Percentiles rank a stretch among this genome's conserved stretches.
Conservation (phyloP, 805 yeast species). For the Clavispora fructus region DNA sequence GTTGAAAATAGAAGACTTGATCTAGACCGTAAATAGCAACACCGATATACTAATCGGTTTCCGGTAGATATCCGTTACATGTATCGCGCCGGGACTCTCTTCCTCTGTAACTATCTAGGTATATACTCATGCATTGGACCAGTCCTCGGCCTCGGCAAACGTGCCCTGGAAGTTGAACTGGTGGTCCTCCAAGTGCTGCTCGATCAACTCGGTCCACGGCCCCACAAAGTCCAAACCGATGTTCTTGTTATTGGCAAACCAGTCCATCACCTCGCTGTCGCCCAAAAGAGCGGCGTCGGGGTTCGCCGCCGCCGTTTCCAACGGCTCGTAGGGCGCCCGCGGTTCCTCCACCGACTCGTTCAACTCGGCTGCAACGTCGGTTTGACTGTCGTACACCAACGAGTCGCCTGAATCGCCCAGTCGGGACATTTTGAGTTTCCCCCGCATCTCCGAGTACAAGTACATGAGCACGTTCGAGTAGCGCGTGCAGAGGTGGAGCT, state of each 20-base stretch:
- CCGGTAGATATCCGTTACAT: too few species aligned
- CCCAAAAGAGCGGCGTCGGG: conserved; percentile 14
- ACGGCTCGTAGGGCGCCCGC: neutral
- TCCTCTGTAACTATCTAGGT: neutral
- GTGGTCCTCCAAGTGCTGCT: conserved; percentile 49
- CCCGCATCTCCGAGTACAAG: conserved; percentile 68
- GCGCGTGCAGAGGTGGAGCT: conserved; percentile 74
- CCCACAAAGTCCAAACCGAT: conserved; percentile 49
- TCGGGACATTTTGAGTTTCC: conserved; percentile 26
- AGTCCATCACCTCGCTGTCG: conserved; percentile 40
- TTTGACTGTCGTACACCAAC: neutral
- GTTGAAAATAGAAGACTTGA: neutral
- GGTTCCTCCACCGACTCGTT: too few species aligned
- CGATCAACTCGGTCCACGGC: conserved; percentile 78
- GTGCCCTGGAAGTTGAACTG: conserved; percentile 23
- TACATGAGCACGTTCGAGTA: conserved; percentile 75
- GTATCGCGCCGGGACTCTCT: too few species aligned
- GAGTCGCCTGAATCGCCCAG: neutral
- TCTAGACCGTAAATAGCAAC: neutral
- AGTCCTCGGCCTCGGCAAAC: neutral
- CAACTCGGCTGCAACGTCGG: too few species aligned
- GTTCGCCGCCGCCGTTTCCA: neutral
- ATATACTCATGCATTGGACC: neutral
- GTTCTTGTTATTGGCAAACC: conserved; percentile 36
- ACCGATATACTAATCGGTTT: neutral